Evolutionary conservation across 2,329 filamentous ascomycete species (phyloP).

Genomic region (Neopestalotiopsis rosae): DNA sequence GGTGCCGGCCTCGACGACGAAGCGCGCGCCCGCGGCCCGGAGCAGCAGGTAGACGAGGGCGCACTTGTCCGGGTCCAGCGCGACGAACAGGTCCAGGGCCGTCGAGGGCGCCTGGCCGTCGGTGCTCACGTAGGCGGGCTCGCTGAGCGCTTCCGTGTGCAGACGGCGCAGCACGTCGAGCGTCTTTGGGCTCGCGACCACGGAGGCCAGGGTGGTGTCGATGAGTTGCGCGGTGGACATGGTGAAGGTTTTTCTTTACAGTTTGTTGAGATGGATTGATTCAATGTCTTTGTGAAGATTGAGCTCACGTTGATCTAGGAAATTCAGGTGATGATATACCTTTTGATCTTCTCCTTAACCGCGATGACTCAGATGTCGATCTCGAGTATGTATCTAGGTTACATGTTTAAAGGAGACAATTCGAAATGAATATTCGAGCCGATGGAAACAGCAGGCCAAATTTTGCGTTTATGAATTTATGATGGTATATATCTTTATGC

Average conservation of each 20-base stretch:
- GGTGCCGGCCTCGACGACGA: conserved; percentile 65
- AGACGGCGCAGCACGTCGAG: conserved; percentile 35
- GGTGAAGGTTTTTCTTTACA: neutral
- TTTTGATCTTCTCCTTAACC: neutral
- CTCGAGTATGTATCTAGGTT: too few relatives aligned
- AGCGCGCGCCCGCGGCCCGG: conserved; percentile 51
- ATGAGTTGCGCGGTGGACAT: conserved; percentile 21
- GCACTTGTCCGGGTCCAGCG: conserved; percentile 64
- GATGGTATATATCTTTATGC: neutral
- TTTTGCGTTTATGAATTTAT: neutral
- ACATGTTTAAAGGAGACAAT: too few relatives aligned
- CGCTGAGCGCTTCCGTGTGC: conserved; percentile 37
- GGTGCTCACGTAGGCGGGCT: conserved; percentile 36
- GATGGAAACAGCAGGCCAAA: neutral
- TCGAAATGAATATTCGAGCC: neutral
- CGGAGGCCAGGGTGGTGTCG: conserved; percentile 36
- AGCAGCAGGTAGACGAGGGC: conserved; percentile 60
- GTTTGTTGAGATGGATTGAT: neutral
- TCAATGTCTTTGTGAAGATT: neutral
- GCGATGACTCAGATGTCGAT: neutral
- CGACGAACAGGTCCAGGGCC: conserved; percentile 51
- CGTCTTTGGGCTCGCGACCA: conserved; percentile 33
- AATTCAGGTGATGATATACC: neutral
- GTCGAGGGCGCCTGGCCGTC: conserved; percentile 20
- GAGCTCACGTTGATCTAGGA: neutral